Evolutionary conservation across 2,329 filamentous ascomycete species (phyloP).

Genomic region (Colletotrichum graminicola): DNA sequence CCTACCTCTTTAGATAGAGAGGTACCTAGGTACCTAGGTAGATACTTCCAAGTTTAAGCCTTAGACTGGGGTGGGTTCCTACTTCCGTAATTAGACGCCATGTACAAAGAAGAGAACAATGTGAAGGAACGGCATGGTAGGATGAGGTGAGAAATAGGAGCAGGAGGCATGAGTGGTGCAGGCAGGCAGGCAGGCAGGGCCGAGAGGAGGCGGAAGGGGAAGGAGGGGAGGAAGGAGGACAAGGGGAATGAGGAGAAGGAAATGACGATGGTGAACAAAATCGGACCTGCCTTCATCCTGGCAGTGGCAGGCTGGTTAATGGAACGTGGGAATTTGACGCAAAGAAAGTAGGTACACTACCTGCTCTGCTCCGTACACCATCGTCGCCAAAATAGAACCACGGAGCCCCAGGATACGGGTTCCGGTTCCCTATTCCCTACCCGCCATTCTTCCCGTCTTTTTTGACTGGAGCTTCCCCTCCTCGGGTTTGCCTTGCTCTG

Average conservation of each 20-base stretch:
- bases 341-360: neutral
- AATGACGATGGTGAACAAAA: neutral
- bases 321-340: neutral
- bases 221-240: neutral
- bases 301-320: neutral
- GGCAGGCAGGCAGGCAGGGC: neutral
- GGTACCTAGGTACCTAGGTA: neutral
- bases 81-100: conserved; percentile 5
- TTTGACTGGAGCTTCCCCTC: conserved; percentile 5
- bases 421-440: conserved; percentile 20
- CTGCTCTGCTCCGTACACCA: neutral
- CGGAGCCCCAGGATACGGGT: conserved; percentile 25
- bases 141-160: conserved; percentile 1
- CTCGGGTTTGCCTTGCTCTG: neutral
- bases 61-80: neutral
- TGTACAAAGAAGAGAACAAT: conserved; percentile 2
- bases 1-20: no score
- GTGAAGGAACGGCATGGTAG: conserved; percentile 6
- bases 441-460: neutral
- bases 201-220: neutral
- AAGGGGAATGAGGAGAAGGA: conserved; percentile 1
- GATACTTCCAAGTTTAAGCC: neutral
- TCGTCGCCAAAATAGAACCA: conserved; percentile 24
- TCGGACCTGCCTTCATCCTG: neutral
- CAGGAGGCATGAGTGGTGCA: neutral